Evolutionary conservation across 75 land plant genomes (phyloP), one percentile per base, ranked within the genome.

Genomic region (Pinus albicaulis): DNA sequence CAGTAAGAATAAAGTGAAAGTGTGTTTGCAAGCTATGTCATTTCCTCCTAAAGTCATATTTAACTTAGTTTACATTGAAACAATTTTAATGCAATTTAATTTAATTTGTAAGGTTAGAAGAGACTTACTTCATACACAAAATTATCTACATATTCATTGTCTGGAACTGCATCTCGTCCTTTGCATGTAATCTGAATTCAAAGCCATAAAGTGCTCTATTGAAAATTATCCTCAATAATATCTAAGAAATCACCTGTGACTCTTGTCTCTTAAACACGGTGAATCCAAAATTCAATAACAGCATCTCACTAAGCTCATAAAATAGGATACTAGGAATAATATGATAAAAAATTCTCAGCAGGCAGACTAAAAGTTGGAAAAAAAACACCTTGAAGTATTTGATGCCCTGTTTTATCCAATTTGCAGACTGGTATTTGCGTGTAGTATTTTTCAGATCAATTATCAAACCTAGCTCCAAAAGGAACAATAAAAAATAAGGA

Each of bases 111-210:
- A 28, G 20, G 71, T 25, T 48, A 48, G 31, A 16, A 65, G 68
- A 57, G 24, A 76, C 80, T 58, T 81, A 92, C 99, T 86, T 98
- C 98, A 77, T 78, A 85, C 11, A 95, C 92, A 81, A 98, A 98
- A 19, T n/a, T 62, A 60, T 98, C 95, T 15, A 98, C 99, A 72
- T 91, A 84, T 44, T 83, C 88, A 83, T 83, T 89, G 57, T 98
- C 99, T 81, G 99, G 99, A 59, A 92, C 98, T 70, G 92, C 87
- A 86, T 91, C 91, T 58, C 98, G 82, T 34, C 99, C 99, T 82
- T 80, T 91, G 81, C 99, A 98, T 55, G 84, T 72, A 76, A 95
- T 95, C 99, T 96, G 74, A 2, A 83, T 15, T 69, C 55, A 55
- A 79, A 72, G 44, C 11, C 55, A 85, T 24, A 24, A 25, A 55